Evolutionary conservation across 257 asterid species (phyloP), one percentile per base, ranked within the genome.

Genomic region (Nicotiana undulata): DNA sequence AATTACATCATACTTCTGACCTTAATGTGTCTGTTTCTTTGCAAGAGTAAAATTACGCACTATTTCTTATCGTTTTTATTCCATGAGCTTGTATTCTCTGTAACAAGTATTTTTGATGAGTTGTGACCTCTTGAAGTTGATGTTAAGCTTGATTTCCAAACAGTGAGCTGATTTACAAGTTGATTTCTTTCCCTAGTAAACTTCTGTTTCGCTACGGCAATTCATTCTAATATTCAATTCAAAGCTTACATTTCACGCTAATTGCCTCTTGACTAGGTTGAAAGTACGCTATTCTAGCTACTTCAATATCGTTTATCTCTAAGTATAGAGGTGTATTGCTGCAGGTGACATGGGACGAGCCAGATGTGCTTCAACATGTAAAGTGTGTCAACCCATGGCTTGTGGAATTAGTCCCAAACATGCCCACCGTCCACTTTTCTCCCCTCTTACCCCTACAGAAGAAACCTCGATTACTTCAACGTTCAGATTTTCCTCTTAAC

Each of bases 321-420:
- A 56, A 53, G 64, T 75, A n/a, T n/a, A 18, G 8, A 26, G 40
- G 15, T 24, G 34, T 22, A 51, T 61, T 61, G 22, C 44, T 87
- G 80, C 87, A 94, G 98, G 97, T 94, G 67, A 84, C 86, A 2
- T 94, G 98, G 98, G 98, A 94, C 67, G 98, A 92, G 88, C 97
- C 97, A 1, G 97, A 92, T 83, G 83, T 92, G 77, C 93, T 92
- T 7, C 95, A 87, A 82, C 90, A 92, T 26, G 97, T 94, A 86
- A 91, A 88, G 79, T 90, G 91, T 3, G 97, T 94, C 78, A 94
- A 83, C 87, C 98, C 98, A 10, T 94, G 98, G 98, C 89, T 89
- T n/a, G 95, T 94, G 58, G 97, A 92, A 79, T 79, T 91, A 65
- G 97, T 92, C 31, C 89, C 95, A 29, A 89, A 85, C 89, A 85